phyloP scores from a whole-genome alignment of 208 protist species.

The Leishmania gerbilli region DNA sequence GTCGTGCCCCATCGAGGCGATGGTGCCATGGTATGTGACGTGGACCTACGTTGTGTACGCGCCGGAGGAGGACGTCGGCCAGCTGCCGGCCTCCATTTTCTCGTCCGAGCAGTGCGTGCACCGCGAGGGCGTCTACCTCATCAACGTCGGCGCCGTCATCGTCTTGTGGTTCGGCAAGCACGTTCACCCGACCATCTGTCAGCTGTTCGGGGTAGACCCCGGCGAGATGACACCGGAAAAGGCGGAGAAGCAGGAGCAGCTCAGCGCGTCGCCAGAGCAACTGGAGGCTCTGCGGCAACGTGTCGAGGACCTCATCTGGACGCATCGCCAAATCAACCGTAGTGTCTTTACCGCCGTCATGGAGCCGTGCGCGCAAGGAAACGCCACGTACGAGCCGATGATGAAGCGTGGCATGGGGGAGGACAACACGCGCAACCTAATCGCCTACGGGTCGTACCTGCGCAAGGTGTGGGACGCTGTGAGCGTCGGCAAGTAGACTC shows the following conservation, averaged over 20 bases:
- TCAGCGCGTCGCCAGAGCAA: constrained; percentile 48
- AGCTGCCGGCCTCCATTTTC: constrained; percentile 59
- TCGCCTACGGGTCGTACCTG: constrained; percentile 71
- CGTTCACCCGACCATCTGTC: constrained; percentile 41
- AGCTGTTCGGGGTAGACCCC: constrained; percentile 47
- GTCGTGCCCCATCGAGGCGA: constrained; percentile 59
- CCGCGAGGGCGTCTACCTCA: constrained; percentile 62
- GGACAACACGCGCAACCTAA: constrained; percentile 54
- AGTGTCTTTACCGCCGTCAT: constrained; percentile 42
- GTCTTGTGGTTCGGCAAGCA: constrained; percentile 80
- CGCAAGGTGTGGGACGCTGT: constrained; percentile 61
- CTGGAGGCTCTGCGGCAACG: constrained; percentile 58
- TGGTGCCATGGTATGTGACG: constrained; percentile 66
- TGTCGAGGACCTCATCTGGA: constrained; percentile 49
- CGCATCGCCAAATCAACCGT: constrained; percentile 36
- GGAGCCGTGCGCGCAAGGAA: constrained; percentile 59
- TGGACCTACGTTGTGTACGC: constrained; percentile 81
- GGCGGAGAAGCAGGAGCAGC: constrained; percentile 15
- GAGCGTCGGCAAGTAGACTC: constrained; percentile 21
- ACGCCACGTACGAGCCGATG: constrained; percentile 53
- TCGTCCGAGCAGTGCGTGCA: constrained; percentile 61
- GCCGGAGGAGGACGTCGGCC: constrained; percentile 43
- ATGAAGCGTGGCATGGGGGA: constrained; percentile 77
- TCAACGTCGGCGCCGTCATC: constrained; percentile 55
- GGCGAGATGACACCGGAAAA: constrained; percentile 23